A percentile compares a stretch with the other conserved stretches of the same genome.
These are phyloP conservation scores for Diaporthe batatas DNA, from an alignment of 2,329 filamentous ascomycete genomes.

Conservation along the genomic window DNA sequence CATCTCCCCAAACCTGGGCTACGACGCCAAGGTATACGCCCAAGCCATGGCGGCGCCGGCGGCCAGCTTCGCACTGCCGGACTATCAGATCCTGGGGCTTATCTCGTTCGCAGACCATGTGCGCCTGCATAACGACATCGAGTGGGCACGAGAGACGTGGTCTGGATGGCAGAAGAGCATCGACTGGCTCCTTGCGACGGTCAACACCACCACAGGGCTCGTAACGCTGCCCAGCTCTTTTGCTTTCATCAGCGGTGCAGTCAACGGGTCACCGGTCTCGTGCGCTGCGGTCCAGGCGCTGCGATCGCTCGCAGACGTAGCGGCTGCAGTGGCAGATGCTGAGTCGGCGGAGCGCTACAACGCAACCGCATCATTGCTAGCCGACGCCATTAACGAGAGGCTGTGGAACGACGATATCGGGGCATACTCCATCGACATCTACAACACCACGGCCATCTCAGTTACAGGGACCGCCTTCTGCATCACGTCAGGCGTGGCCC, in stretches of 20 bases:
- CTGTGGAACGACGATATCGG: constrained; percentile 45
- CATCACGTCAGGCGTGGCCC: constrained; percentile 44
- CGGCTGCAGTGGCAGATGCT: constrained; percentile 47
- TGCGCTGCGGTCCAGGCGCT: constrained; percentile 43
- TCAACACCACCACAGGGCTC: constrained; percentile 42
- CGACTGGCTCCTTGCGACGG: constrained; percentile 41
- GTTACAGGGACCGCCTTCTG: constrained; percentile 43
- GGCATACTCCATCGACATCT: constrained; percentile 39
- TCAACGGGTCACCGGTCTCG: constrained; percentile 40
- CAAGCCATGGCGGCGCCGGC: not conserved
- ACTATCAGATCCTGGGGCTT: constrained; percentile 45
- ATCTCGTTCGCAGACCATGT: constrained; percentile 43
- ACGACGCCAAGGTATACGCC: constrained; percentile 4
- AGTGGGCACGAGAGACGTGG: constrained; percentile 42
- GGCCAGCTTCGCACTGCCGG: constrained; percentile 34
- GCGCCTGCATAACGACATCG: constrained; percentile 41
- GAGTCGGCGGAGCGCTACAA: constrained; percentile 42
- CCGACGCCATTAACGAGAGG: constrained; percentile 41
- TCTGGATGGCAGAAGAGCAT: constrained; percentile 39
- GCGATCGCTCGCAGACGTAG: constrained; percentile 40
- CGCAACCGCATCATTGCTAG: constrained; percentile 41
- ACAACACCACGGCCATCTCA: constrained; percentile 40
- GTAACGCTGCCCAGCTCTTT: constrained; percentile 1
- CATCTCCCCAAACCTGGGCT: constrained; percentile 22
- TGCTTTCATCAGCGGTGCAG: constrained; percentile 42